Base-by-base conservation (phyloP, 2,329 filamentous ascomycete genomes). In the Apiospora phragmitis region DNA sequence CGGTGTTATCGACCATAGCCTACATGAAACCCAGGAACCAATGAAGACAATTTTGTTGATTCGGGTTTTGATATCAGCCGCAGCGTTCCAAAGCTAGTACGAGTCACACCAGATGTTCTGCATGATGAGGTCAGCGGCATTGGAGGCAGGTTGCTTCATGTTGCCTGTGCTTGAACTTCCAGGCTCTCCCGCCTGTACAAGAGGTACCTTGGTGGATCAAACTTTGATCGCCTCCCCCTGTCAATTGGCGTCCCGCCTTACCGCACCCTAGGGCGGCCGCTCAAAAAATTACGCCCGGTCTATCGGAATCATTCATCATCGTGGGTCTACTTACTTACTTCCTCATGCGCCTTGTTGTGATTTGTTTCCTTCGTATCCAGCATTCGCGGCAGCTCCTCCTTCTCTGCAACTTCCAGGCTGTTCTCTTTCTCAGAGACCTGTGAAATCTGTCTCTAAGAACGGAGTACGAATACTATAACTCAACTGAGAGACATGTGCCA, bases 211-310 rank as follows among this genome's bases (percentile, higher is more conserved):
- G 38, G 55, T 62, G 55, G 55, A 62, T n/a, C 32, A 6, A 62
- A 38, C 9, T 62, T 38, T 24, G 55, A 62, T 16, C 18, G 43
- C 18, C 9, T 12, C 18, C 9, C 51, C 51, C 29, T 59, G 51
- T 62, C 55, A 62, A 38, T 38, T 21, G n/a, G 29, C 51, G 29
- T 59, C 51, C 32, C 55, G 55, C 38, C 29, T 12, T 62, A 32
- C 51, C 51, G 51, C 59, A 65, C 38, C 59, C 32, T n/a, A 26
- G 38, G 38, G 38, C 29, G 32, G 38, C 29, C 70, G 70, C 70
- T 55, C 70, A 43, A 71, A 71, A 69, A 71, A 55, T 47, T 71
- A 71, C 35, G 55, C 66, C 70, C 70, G 70, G 38, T 35, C 26
- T 18, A 51, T 49, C 67, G 35, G 42, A 21, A 42, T 62, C 45